Evolutionary conservation across 805 yeast genomes (phyloP).

Genomic region (Metschnikowia drakensbergensis): DNA sequence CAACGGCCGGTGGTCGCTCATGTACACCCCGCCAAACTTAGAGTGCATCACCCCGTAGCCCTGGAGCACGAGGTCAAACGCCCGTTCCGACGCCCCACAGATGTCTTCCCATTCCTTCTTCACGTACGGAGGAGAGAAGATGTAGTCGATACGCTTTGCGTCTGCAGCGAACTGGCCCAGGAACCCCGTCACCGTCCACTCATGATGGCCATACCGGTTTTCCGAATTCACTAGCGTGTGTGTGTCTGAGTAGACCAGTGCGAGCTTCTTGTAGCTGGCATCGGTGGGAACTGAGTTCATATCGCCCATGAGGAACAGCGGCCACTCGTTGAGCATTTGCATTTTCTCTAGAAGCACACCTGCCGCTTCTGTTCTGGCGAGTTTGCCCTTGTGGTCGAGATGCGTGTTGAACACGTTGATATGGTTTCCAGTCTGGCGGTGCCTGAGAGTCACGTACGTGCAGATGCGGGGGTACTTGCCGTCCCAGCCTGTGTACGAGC

Average conservation of each 20-base stretch:
- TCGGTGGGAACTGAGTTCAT: conserved; percentile 25
- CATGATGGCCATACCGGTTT: conserved; percentile 27
- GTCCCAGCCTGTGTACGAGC: conserved; percentile 18
- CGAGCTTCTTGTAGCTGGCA: conserved; percentile 17
- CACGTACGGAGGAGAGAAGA: conserved; percentile 27
- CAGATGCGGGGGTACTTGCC: conserved; percentile 19
- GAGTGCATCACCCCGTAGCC: conserved; percentile 32
- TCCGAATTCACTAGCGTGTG: conserved; percentile 20
- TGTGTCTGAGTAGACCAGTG: conserved; percentile 17
- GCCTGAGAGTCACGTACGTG: conserved; percentile 18
- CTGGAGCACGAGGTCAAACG: conserved; percentile 18
- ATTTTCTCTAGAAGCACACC: conserved; percentile 8
- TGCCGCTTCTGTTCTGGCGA: conserved; percentile 14
- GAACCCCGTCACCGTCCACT: conserved; percentile 33
- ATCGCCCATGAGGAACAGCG: conserved; percentile 31
- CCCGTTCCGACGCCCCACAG: conserved; percentile 15
- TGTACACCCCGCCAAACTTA: conserved; percentile 28
- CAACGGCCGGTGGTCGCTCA: conserved; percentile 37
- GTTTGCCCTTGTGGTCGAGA: conserved; percentile 18
- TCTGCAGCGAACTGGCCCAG: conserved; percentile 25
- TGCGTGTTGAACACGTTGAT: conserved; percentile 21
- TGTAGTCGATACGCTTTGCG: conserved; percentile 32
- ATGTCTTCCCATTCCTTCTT: conserved; percentile 10
- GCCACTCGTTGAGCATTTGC: conserved; percentile 24
- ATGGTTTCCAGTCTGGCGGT: conserved; percentile 10